Conservation (phyloP, 2,329 filamentous ascomycete species). For the Ophiostoma perfectum region DNA sequence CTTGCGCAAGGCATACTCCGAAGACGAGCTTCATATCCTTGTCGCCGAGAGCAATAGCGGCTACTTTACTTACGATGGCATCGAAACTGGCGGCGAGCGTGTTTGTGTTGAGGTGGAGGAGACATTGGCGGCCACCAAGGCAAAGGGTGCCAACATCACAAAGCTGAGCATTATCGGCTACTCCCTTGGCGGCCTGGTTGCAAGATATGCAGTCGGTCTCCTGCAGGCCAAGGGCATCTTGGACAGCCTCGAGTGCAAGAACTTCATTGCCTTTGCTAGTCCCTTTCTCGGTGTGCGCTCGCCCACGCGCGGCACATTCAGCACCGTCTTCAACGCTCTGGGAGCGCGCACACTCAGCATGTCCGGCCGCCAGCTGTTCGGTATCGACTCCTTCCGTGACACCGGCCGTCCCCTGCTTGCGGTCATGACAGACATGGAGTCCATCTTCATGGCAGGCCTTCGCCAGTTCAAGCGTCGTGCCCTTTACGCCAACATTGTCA, state of each 20-base stretch:
- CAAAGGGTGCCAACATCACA: constrained; percentile 64
- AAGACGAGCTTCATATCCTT: constrained; percentile 63
- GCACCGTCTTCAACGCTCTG: constrained; percentile 73
- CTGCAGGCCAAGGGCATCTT: constrained; percentile 76
- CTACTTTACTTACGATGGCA: constrained; percentile 65
- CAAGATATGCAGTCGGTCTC: constrained; percentile 79
- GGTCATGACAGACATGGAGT: constrained; percentile 74
- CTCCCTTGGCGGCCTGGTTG: constrained; percentile 79
- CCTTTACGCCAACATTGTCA: constrained; percentile 80
- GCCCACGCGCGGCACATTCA: constrained; percentile 58
- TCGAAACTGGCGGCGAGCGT: constrained; percentile 62
- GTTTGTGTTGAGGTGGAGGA: constrained; percentile 63
- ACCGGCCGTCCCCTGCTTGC: constrained; percentile 75
- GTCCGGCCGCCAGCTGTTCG: constrained; percentile 82
- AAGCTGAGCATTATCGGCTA: constrained; percentile 88
- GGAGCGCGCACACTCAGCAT: constrained; percentile 74
- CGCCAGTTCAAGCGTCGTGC: constrained; percentile 68
- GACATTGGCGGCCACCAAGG: constrained; percentile 44
- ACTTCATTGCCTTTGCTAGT: constrained; percentile 88
- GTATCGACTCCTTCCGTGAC: constrained; percentile 76
- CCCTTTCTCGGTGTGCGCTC: constrained; percentile 74
- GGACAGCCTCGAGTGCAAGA: constrained; percentile 74
- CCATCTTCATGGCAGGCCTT: constrained; percentile 78
- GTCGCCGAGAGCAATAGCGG: constrained; percentile 68
- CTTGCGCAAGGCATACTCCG: constrained; percentile 55